Conservation (phyloP, 441 rosid species). For the Pelargonium cotyledonis region DNA sequence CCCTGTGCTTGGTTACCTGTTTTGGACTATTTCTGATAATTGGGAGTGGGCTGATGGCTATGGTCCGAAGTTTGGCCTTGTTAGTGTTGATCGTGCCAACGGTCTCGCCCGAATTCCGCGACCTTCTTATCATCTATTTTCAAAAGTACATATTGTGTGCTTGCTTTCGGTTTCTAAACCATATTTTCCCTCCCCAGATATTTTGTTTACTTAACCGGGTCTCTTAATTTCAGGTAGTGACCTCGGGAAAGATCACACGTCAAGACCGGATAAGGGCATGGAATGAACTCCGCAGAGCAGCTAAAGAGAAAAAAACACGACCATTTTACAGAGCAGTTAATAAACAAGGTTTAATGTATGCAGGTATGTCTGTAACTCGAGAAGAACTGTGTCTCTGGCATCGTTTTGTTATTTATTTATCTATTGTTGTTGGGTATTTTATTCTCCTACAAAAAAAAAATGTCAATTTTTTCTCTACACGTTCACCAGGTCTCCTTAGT, state of each 20-base stretch:
- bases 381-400: no score
- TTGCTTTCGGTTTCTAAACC: neutral
- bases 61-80: conserved; percentile 97
- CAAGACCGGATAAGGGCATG: conserved; percentile 65
- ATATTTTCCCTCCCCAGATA: neutral
- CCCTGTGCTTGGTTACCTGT: conserved; percentile 75
- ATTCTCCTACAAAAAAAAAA: no score
- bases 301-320: conserved; percentile 49
- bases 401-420: no score
- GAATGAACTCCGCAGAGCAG: conserved; percentile 66
- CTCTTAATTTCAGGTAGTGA: conserved; percentile 50
- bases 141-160: conserved; percentile 44
- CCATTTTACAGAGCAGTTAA: conserved; percentile 76
- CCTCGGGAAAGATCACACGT: conserved; percentile 54
- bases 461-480: no score
- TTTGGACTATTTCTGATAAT: conserved; percentile 95
- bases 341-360: conserved; percentile 73
- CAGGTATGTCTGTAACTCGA: conserved; percentile 42
- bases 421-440: no score
- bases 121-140: conserved; percentile 77
- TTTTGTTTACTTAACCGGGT: neutral
- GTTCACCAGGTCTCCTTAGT: no score
- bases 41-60: conserved; percentile 99
- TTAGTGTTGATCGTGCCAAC: conserved; percentile 79
- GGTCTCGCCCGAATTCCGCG: conserved; percentile 63